Percentiles rank a stretch among this genome's conserved stretches.
Conservation (phyloP, 305 asterid genomes). For the Rubia tinctorum region DNA sequence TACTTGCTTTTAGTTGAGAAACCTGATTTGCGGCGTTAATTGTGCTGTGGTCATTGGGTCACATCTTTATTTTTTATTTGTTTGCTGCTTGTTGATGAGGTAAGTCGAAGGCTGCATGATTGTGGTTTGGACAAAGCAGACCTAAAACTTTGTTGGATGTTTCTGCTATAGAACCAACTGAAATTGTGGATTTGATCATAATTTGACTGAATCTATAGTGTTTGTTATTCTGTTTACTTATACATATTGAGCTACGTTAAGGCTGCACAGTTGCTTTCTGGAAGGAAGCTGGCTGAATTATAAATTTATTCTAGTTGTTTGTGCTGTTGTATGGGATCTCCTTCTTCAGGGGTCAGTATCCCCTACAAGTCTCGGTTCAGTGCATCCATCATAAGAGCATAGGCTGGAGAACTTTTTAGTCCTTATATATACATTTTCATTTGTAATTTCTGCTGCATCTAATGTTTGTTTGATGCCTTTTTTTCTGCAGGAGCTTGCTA, state of each 20-base stretch:
- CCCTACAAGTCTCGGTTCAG: background rate
- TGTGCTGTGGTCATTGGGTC: no score
- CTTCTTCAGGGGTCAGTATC: background rate
- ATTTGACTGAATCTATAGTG: background rate
- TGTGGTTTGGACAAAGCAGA: no score
- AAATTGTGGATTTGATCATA: background rate
- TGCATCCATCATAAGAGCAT: background rate
- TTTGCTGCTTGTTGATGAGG: no score
- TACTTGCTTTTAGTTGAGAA: background rate
- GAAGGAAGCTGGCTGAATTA: background rate
- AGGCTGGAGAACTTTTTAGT: background rate
- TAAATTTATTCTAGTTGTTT: background rate
- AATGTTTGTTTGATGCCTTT: constrained; percentile 1
- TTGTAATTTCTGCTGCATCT: constrained; percentile 5
- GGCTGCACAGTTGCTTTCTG: background rate
- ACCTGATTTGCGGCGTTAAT: background rate
- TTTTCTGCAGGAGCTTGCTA: constrained; percentile 52
- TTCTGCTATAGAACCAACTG: no score
- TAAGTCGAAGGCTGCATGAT: no score
- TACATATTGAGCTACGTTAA: background rate
- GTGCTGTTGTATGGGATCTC: background rate
- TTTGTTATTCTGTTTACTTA: background rate
- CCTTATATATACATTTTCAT: background rate
- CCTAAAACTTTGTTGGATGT: background rate
- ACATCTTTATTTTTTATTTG: no score